These are phyloP conservation scores for Petunia hybrid DNA, from an alignment of 305 asterid genomes.

Conservation along the genomic window DNA sequence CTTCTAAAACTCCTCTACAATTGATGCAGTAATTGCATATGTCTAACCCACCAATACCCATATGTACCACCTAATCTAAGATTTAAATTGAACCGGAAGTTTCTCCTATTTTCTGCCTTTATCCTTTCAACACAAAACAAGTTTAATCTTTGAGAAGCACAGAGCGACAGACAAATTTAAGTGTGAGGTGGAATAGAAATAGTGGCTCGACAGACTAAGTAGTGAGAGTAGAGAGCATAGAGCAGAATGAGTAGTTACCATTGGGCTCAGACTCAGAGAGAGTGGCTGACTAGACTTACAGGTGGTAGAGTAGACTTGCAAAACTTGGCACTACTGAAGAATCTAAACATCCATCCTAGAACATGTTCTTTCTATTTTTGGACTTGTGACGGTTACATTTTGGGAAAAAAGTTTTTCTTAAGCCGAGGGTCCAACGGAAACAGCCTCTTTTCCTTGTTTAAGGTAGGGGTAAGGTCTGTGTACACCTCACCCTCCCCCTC, in stretches of 20 bases:
- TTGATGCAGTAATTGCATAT: not conserved
- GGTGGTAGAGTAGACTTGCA: not conserved
- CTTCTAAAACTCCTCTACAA: not conserved
- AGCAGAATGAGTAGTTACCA: not conserved
- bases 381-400: too few relatives aligned
- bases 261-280: not conserved
- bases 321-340: slow-evolving; percentile 18
- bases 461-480: too few relatives aligned
- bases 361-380: not conserved
- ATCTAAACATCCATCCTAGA: slow-evolving; percentile 20
- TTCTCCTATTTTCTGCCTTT: not conserved
- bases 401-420: too few relatives aligned
- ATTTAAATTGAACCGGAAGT: slow-evolving; percentile 1
- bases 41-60: not conserved
- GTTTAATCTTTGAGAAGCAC: not conserved
- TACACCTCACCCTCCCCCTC: too few relatives aligned
- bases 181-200: not conserved
- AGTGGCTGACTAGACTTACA: slow-evolving; percentile 13
- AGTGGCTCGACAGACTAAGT: not conserved
- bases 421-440: too few relatives aligned
- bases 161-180: not conserved
- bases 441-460: too few relatives aligned
- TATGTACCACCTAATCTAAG: not conserved
- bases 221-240: slow-evolving; percentile 7
- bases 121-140: not conserved